Conservation (phyloP, 169 alveolate species). For the Theileria sp. region DNA sequence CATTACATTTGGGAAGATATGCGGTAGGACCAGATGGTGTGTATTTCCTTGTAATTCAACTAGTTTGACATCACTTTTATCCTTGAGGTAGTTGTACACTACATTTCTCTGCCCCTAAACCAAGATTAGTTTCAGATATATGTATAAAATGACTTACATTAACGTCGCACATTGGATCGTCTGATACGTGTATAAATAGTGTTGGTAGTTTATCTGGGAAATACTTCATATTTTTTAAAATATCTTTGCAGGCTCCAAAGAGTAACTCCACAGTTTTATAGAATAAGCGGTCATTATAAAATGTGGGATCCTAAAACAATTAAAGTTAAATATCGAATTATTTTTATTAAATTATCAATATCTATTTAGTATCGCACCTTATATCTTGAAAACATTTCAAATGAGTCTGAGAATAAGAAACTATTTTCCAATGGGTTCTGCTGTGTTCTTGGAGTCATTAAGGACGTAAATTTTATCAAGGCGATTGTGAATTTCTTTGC, state of each 20-base stretch:
- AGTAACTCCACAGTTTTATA: conserved; percentile 50
- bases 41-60: conserved; percentile 18
- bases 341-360: not conserved
- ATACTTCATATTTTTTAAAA: conserved; percentile 38
- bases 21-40: not conserved
- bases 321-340: not conserved
- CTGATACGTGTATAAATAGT: conserved; percentile 50
- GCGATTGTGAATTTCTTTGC: conserved; percentile 48
- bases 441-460: conserved; percentile 39
- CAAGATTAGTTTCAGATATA: not conserved
- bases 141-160: conserved; percentile 10
- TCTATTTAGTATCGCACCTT: not conserved
- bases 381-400: conserved; percentile 18
- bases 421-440: conserved; percentile 10
- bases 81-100: conserved; percentile 5
- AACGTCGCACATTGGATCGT: conserved; percentile 50
- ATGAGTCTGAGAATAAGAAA: not conserved
- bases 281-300: conserved; percentile 29
- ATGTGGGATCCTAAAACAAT: conserved; percentile 39
- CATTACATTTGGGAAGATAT: not conserved
- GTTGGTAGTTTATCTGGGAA: conserved; percentile 59
- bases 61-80: conserved; percentile 10
- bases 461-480: conserved; percentile 34
- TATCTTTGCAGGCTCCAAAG: conserved; percentile 49
- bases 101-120: conserved; percentile 14